Evolutionary conservation across 1,284 basidiomycete species (phyloP), one percentile per base, ranked within the genome.

Genomic region (Ceratobasidium sp.): DNA sequence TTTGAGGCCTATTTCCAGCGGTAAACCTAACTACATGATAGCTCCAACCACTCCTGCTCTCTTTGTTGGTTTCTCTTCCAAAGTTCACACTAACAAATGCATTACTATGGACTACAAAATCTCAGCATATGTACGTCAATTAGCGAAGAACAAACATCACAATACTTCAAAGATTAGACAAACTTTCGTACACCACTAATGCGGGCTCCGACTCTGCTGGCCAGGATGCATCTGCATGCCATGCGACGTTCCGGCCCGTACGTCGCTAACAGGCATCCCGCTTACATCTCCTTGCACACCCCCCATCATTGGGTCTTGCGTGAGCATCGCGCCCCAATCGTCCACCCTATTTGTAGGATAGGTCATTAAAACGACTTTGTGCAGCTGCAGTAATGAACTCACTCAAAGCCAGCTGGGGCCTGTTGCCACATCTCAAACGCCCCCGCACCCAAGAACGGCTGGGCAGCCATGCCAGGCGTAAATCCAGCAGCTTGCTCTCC

Each of bases 391-490:
- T 1, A 44, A 4, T 4, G 20, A 46, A 81, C 81, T 78, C 75
- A 82, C 81, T 81, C 80, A 56, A 81, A 82, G 17, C 77, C 74
- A 42, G 70, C 64, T 9, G 80, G 80, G 3, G 81, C 80, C 77
- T 77, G 79, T n/a, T 79, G 79, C 81, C 81, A 82, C 33, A 69
- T 62, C 23, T 69, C 65, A 38, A 81, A 78, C 52, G 79, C 73
- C 20, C 77, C 78, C 40, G 71, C 73, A 17, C 78, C 80, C 40
- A 79, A 76, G 28, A 68, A 75, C 42, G 77, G 66, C 40, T 74
- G 71, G 7, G 61, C 74, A 17, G 71, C 77, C 64, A 79, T 26
- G 0, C 77, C 77, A 0, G 59, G 54, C 1, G 50, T 76, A 44
- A 59, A 66, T 38, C 65, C 74, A 38, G 57, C 40, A 15, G 38